Base-by-base conservation (phyloP, 306 rosid genomes). In the Calophaca sinica region DNA sequence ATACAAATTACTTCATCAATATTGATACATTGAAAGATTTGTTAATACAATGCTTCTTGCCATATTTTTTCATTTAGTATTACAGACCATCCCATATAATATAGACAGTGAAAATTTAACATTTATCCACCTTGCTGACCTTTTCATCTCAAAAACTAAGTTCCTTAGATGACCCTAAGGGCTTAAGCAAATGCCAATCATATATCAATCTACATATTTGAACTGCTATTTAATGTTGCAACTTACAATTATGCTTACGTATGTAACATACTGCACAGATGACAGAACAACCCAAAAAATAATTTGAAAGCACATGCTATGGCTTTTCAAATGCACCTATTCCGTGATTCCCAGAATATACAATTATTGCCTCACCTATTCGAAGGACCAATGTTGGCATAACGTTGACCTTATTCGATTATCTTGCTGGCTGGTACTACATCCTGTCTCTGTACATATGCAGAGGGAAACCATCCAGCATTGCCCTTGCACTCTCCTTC, bases 381-480 rank as follows among this genome's bases (percentile, higher is more conserved):
- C 62, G 70, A 70, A 81, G 68, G 72, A 62, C 10, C 62, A 28
- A 59, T 38, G 52, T 20, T 74, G 75, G 76, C 61, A 73, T 79
- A 42, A 75, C 2, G 46, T 31, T 2, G 76, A 42, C 33, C 42
- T 84, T 73, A 66, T 71, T 87, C 85, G 9, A 28, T 5, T 73
- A 73, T 31, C 81, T 78, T 87, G 86, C 51, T 83, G 32, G 82
- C 84, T n/a, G 83, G 89, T 62, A 81, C 81, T 39, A 75, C 78
- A 74, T 94, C 94, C 69, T 87, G 90, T 83, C 76, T 83, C 81
- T 86, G 90, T 39, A 91, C 85, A 64, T 94, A 94, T 61, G 98
- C 98, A 7, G 97, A 88, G 73, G 98, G 98, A 86, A 91, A 94
- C 98, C 98, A 89, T 66, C 97, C 97, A 20, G 91, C 85, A 81